Evolutionary conservation across 306 rosid species (phyloP).

Genomic region (Hippophae rhamnoides): DNA sequence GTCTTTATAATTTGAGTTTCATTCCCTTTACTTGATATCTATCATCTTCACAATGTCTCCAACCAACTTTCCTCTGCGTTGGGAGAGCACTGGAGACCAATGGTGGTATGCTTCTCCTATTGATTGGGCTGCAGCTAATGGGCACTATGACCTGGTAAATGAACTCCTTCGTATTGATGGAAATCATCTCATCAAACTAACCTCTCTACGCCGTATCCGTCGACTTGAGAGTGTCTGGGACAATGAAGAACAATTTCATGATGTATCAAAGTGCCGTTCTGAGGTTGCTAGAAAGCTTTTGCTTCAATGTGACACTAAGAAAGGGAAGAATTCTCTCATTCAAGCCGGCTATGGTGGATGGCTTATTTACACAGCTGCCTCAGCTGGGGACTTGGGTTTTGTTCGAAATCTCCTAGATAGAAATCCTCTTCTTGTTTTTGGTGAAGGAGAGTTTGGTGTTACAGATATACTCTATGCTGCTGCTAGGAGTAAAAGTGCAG

Average conservation of each 20-base stretch:
- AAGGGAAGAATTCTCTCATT: constrained; percentile 59
- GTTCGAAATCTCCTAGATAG: constrained; percentile 42
- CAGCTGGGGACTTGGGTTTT: constrained; percentile 74
- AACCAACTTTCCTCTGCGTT: constrained; percentile 78
- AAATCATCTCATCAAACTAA: constrained; percentile 86
- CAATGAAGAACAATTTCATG: constrained; percentile 65
- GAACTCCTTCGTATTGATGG: constrained; percentile 75
- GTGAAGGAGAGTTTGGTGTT: constrained; percentile 71
- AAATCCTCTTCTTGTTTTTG: constrained; percentile 61
- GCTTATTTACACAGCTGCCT: constrained; percentile 96
- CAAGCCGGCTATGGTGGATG: constrained; percentile 87
- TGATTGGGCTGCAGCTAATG: constrained; percentile 96
- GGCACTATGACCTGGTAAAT: constrained; percentile 82
- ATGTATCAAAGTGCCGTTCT: constrained; percentile 66
- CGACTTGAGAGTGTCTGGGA: constrained; percentile 97
- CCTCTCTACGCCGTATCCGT: constrained; percentile 80
- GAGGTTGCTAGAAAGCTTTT: constrained; percentile 65
- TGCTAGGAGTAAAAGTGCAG: constrained; percentile 46
- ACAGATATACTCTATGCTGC: constrained; percentile 68
- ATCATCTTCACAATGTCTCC: constrained; percentile 57
- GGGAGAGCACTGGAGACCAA: constrained; percentile 99
- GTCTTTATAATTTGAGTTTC: constrained; percentile 1
- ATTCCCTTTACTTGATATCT: constrained; percentile 9
- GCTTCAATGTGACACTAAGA: constrained; percentile 53
- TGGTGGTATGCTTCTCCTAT: constrained; percentile 99